Evolutionary conservation across 163 green algal species (phyloP), one percentile per base, ranked within the genome.

Genomic region (Scenedesmus sp.): DNA sequence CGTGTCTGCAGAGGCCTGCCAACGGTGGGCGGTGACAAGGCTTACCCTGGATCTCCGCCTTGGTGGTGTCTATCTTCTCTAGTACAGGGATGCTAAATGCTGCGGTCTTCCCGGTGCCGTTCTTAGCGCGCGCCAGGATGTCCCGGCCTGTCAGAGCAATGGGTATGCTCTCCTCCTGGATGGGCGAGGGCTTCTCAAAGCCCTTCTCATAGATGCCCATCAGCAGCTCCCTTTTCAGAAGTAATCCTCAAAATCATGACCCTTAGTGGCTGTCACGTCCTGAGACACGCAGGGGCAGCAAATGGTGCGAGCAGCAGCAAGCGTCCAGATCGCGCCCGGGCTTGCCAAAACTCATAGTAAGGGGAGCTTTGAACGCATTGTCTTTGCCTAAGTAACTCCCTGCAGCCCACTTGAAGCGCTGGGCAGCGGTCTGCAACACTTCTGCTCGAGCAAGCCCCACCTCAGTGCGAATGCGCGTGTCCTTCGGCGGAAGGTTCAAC

Each of bases 161-260:
- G 35, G 98, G 98, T 83, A 99, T 99, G 92, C 93, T 97, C 93
- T 99, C 98, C 91, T 99, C 98, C 91, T 98, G 96, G 91, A 99
- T 99, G 43, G 98, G 98, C 40, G 94, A 98, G 30, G 98, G 98
- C 90, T 96, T 96, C 92, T 99, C 98, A 88, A 88, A 88, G 59
- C 83, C 83, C 91, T 99, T 99, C 94, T 99, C 98, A 92, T 99
- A 99, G 91, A 99, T 99, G 82, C 98, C 98, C 98, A 99, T 99
- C 22, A 99, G 96, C 79, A 99, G 96, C 93, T 96, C 94, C 15
- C 97, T 93, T 92, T 98, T 99, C n/a, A 99, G 87, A 98, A 98
- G 91, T 98, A 99, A 93, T 99, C 97, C 94, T 99, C 98, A 90
- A 99, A 99, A 59, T 98, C 97, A 90, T 99, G 99, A 72, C 98